Evolutionary conservation across 306 rosid genomes (phyloP).

Genomic region (Begonia fuchsioides): DNA sequence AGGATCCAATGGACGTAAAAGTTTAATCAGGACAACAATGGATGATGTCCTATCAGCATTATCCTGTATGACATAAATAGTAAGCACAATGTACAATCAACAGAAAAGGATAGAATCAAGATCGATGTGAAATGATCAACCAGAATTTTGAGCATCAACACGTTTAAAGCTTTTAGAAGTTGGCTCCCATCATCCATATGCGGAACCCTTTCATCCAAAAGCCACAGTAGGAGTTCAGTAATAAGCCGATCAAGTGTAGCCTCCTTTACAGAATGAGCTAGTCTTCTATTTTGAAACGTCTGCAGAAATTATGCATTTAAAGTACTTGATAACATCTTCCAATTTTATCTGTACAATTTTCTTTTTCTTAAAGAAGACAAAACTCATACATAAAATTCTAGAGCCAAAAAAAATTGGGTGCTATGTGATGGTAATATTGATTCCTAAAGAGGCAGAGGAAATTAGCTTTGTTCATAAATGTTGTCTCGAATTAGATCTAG

Average conservation of each 20-base stretch:
- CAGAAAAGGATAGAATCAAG: not conserved
- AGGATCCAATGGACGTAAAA: slow-evolving; percentile 83
- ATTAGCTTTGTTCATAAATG: no score
- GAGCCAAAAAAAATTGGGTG: no score
- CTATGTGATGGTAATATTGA: no score
- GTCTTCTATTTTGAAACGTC: slow-evolving; percentile 95
- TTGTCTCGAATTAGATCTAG: no score
- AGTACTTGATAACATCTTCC: slow-evolving; percentile 2
- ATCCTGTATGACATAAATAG: slow-evolving; percentile 41
- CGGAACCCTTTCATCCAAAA: slow-evolving; percentile 97
- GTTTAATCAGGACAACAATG: slow-evolving; percentile 83
- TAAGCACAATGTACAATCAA: not conserved
- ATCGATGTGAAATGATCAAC: slow-evolving; percentile 22
- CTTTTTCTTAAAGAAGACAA: no score
- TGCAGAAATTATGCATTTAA: slow-evolving; percentile 14
- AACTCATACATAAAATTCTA: no score
- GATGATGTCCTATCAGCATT: slow-evolving; percentile 97
- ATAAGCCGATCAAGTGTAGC: slow-evolving; percentile 84
- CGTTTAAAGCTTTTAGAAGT: slow-evolving; percentile 89
- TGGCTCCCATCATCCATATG: slow-evolving; percentile 99
- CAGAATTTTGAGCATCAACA: slow-evolving; percentile 95
- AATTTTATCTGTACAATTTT: no score
- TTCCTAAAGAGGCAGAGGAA: no score
- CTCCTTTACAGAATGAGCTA: slow-evolving; percentile 88
- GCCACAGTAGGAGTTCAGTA: slow-evolving; percentile 97